Percentiles rank a stretch among this genome's conserved stretches.
Conservation (phyloP, 331 rosid genomes). For the Phaseolus coccineus region DNA sequence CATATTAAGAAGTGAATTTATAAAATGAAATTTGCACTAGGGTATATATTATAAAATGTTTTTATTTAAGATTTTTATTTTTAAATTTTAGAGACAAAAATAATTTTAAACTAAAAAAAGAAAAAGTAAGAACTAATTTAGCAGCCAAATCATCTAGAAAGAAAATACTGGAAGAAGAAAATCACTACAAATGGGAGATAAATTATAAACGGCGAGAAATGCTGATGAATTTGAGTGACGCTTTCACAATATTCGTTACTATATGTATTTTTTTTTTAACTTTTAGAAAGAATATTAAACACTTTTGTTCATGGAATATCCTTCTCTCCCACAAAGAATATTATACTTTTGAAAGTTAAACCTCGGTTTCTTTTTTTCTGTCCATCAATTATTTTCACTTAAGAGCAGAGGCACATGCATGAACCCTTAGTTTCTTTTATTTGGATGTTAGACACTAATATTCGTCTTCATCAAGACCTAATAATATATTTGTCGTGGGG, state of each 20-base stretch:
- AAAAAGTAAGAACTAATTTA: neutral
- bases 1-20: no score
- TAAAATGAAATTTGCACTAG: no score
- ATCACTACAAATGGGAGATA: neutral
- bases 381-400: neutral
- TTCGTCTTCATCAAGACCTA: neutral
- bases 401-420: neutral
- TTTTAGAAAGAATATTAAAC: neutral
- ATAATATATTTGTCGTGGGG: neutral
- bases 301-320: neutral
- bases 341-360: slow-evolving; percentile 4
- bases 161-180: neutral
- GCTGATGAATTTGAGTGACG: neutral
- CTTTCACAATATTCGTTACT: neutral
- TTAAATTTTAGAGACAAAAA: no score
- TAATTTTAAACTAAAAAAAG: neutral
- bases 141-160: neutral
- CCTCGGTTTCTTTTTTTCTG: neutral
- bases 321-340: slow-evolving; percentile 16
- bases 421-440: neutral
- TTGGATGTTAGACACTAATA: neutral
- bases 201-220: neutral
- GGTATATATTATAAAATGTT: no score
- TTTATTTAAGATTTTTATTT: no score
- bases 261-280: neutral